Evolutionary conservation across 345 rosid species (phyloP), one percentile per base, ranked within the genome.

Genomic region (Ceriops decandra): DNA sequence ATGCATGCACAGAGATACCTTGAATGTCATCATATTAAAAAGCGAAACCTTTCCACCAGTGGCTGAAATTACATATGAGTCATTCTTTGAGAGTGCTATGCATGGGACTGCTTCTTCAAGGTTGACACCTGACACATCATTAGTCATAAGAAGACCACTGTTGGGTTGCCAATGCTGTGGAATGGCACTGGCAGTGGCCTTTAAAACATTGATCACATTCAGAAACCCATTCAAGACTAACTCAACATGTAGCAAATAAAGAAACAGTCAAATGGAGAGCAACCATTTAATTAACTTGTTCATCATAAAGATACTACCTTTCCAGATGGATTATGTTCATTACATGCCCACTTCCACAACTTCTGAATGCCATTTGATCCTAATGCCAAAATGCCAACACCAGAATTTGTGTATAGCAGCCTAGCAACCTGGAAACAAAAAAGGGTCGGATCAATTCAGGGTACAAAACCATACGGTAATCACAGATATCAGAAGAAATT

Each of bases 151-250:
- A 87, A 87, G 92, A 82, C 98, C 96, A 79, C 87, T 92, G 83
- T 75, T 85, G 66, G 98, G 98, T 80, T 88, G 89, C 96, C 98
- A 92, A 67, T 77, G 92, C 76, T 88, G 96, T 26, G 98, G 98
- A 75, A 78, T 83, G 11, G 79, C 83, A 76, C 67, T 80, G 54
- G 89, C 77, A 15, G 87, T 92, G 83, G 98, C 98, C 96, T 92
- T 69, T 62, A 79, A 54, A 77, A 71, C 38, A 76, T 28, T 17
- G 31, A 68, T 57, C 16, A 47, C 68, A 30, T 51, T 78, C 63
- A 76, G 80, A 66, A 62, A 71, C 69, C 60, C 70, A 64, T 68
- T 68, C 5, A 20, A 5, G 53, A 51, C 49, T 13, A 52, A 20
- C 8, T 57, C 60, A 67, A 47, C n/a, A 54, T 8, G 6, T 36